phyloP scores from a whole-genome alignment of 148 eudicot genomes.

The Silene latifolia region DNA sequence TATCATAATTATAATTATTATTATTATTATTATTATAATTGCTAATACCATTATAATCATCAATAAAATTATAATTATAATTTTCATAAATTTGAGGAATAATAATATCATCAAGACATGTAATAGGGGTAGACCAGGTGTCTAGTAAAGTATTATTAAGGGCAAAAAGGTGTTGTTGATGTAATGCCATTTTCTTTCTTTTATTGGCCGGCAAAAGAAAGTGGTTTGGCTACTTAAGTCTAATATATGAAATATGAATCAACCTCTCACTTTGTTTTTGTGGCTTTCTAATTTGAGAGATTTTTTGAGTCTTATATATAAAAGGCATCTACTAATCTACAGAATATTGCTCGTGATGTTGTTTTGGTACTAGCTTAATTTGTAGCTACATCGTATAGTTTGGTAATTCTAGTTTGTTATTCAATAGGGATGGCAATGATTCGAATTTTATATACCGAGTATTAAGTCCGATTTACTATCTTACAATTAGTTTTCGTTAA shows the following conservation, averaged over 20 bases:
- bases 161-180: slow-evolving; percentile 23
- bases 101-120: not conserved
- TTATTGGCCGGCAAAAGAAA: slow-evolving; percentile 20
- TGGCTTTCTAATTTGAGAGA: slow-evolving; percentile 19
- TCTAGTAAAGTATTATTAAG: slow-evolving; percentile 19
- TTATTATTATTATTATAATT: not conserved
- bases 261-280: not conserved
- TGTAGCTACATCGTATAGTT: not conserved
- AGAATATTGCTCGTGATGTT: slow-evolving; percentile 14
- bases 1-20: not conserved
- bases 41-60: not conserved
- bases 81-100: not conserved
- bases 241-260: no score
- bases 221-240: slow-evolving; percentile 9
- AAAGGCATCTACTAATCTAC: slow-evolving; percentile 14
- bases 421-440: not conserved
- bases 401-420: not conserved
- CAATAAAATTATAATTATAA: not conserved
- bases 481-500: no score
- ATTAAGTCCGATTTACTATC: no score
- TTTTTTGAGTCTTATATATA: slow-evolving; percentile 20
- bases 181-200: slow-evolving; percentile 19
- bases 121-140: slow-evolving; percentile 11
- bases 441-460: not conserved
- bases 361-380: not conserved